Percentiles rank a stretch among this genome's conserved stretches.
phyloP scores from a whole-genome alignment of 768 basidiomycete genomes.

The Panus rudis region DNA sequence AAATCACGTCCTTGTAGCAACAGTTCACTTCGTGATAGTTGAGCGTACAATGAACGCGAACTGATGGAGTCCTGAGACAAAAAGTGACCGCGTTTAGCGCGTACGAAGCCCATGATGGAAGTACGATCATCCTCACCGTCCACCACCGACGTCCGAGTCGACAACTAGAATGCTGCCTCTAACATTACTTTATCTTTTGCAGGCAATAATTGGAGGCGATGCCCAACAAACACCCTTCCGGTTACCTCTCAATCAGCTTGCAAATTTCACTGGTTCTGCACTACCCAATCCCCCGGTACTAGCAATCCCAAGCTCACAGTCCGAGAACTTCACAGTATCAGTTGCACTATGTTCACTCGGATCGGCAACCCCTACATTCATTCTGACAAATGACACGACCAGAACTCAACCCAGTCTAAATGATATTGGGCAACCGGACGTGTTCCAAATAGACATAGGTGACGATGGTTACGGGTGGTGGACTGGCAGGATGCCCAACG shows the following conservation, averaged over 20 bases:
- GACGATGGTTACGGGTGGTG: slow-evolving; percentile 45
- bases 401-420: slow-evolving; percentile 29
- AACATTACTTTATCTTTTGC: slow-evolving; percentile 14
- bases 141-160: no score
- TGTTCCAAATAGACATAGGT: slow-evolving; percentile 39
- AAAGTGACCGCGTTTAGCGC: no score
- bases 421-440: slow-evolving; percentile 30
- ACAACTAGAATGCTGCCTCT: slow-evolving; percentile 13
- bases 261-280: slow-evolving; percentile 9
- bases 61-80: no score
- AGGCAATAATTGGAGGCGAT: slow-evolving; percentile 11
- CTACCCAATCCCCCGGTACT: slow-evolving; percentile 17
- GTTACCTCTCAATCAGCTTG: slow-evolving; percentile 12
- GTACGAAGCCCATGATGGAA: no score
- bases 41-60: no score
- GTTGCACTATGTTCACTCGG: slow-evolving; percentile 25
- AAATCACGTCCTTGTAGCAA: no score
- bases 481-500: slow-evolving; percentile 37
- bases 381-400: slow-evolving; percentile 46
- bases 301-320: slow-evolving; percentile 18
- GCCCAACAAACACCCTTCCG: slow-evolving; percentile 10
- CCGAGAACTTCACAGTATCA: slow-evolving; percentile 23
- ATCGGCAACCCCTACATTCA: slow-evolving; percentile 40
- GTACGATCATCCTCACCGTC: no score
- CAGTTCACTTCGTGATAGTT: no score